Evolutionary conservation across 2,329 filamentous ascomycete genomes (phyloP).

Genomic region (Pseudogymnoascus sp.): DNA sequence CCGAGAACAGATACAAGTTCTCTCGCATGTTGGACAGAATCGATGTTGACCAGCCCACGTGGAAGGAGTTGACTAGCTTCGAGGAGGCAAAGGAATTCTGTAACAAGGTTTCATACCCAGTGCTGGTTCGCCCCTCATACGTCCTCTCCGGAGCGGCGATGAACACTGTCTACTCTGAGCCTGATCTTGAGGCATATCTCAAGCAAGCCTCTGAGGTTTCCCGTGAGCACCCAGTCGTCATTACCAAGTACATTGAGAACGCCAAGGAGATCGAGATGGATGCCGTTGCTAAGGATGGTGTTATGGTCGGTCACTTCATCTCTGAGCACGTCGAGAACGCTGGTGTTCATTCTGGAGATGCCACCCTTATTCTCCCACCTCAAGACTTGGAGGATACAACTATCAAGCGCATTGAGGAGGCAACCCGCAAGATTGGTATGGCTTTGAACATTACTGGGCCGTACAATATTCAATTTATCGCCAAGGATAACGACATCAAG

Average conservation of each 20-base stretch:
- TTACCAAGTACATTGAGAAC: constrained; percentile 99
- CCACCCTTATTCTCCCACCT: constrained; percentile 87
- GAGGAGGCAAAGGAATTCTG: constrained; percentile 86
- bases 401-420: constrained; percentile 84
- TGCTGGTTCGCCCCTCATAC: constrained; percentile 91
- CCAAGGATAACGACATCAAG: constrained; percentile 99
- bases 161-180: constrained; percentile 97
- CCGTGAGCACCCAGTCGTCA: constrained; percentile 90
- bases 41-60: constrained; percentile 88
- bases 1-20: constrained; percentile 98
- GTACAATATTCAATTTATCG: constrained; percentile 99
- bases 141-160: constrained; percentile 95
- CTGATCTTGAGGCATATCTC: constrained; percentile 82
- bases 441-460: constrained; percentile 94
- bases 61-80: constrained; percentile 96
- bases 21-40: constrained; percentile 95
- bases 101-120: constrained; percentile 80
- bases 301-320: constrained; percentile 89
- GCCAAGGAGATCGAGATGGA: constrained; percentile 99
- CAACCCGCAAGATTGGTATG: constrained; percentile 87
- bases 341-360: constrained; percentile 96
- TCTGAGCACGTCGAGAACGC: constrained; percentile 99
- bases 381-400: constrained; percentile 88
- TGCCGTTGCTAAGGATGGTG: constrained; percentile 83
- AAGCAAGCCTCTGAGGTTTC: constrained; percentile 90